Evolutionary conservation across 202 grass and related monocot genomes (phyloP).

Genomic region (Miscanthus sacchariflorus): DNA sequence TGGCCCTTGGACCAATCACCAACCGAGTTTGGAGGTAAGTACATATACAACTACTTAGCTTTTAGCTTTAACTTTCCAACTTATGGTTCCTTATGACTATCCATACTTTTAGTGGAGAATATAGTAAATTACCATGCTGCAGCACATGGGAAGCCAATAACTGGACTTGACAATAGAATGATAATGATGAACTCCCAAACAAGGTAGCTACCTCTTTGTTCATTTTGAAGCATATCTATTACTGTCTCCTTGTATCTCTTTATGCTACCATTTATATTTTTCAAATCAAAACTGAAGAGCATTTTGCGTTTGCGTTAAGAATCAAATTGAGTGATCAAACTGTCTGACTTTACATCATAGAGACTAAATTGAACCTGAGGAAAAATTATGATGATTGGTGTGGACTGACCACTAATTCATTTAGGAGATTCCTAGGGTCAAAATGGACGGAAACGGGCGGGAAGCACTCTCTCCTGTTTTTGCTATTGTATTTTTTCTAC

Average conservation of each 20-base stretch:
- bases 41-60: neutral
- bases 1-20: too few relatives aligned
- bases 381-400: neutral
- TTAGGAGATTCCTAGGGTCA: too few relatives aligned
- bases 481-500: too few relatives aligned
- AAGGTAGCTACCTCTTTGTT: neutral
- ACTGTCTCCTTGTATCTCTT: neutral
- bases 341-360: neutral
- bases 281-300: neutral
- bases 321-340: neutral
- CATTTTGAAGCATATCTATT: slow-evolving; percentile 1
- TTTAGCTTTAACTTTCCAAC: neutral
- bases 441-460: too few relatives aligned
- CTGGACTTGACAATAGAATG: neutral
- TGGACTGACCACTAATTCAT: too few relatives aligned
- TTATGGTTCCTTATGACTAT: neutral
- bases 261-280: neutral
- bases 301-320: neutral
- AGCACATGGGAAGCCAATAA: neutral
- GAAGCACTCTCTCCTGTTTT: too few relatives aligned
- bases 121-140: neutral
- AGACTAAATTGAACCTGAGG: neutral
- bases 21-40: neutral
- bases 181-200: neutral
- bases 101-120: slow-evolving; percentile 4